A percentile compares a stretch with the other conserved stretches of the same genome.
Conservation (phyloP, 225 moss, liverwort and hornwort species). For the Bryoerythrophyllum caledonicum region DNA sequence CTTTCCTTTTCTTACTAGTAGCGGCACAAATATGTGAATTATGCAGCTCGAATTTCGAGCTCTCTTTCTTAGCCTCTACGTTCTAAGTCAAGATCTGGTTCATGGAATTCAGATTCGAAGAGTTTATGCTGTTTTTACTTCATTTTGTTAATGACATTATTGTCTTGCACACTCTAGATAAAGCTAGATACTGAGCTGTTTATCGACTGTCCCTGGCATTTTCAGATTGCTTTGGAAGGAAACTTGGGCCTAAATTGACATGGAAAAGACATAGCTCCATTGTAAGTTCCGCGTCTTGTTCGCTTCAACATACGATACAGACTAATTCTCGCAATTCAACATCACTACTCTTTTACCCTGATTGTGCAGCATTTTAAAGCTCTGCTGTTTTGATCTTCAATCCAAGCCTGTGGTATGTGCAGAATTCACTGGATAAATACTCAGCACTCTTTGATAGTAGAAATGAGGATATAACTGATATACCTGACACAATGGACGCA, state of each 20-base stretch:
- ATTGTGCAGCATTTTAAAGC: neutral
- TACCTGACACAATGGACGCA: slow-evolving; percentile 82
- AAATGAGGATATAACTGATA: slow-evolving; percentile 35
- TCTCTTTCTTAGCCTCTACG: no score
- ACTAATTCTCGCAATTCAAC: neutral
- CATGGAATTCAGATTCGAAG: neutral
- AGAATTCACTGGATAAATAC: slow-evolving; percentile 41
- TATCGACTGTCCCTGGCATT: neutral
- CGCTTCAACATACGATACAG: neutral
- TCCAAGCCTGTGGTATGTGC: slow-evolving; percentile 23
- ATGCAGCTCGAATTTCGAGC: no score
- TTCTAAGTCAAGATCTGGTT: neutral
- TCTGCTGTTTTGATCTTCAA: neutral
- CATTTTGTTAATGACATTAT: no score
- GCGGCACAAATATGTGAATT: neutral
- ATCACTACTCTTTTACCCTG: neutral
- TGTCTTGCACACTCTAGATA: neutral
- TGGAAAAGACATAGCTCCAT: slow-evolving; percentile 53
- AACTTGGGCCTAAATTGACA: slow-evolving; percentile 72
- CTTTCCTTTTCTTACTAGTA: neutral
- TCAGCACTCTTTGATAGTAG: slow-evolving; percentile 41
- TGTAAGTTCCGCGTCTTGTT: slow-evolving; percentile 42
- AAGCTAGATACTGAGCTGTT: neutral
- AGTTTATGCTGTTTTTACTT: neutral
- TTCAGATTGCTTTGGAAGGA: slow-evolving; percentile 92